Percentiles rank a stretch among this genome's conserved stretches.
These are phyloP conservation scores for Scutellaria galericulata DNA, from an alignment of 257 asterid genomes.

Conservation along the genomic window DNA sequence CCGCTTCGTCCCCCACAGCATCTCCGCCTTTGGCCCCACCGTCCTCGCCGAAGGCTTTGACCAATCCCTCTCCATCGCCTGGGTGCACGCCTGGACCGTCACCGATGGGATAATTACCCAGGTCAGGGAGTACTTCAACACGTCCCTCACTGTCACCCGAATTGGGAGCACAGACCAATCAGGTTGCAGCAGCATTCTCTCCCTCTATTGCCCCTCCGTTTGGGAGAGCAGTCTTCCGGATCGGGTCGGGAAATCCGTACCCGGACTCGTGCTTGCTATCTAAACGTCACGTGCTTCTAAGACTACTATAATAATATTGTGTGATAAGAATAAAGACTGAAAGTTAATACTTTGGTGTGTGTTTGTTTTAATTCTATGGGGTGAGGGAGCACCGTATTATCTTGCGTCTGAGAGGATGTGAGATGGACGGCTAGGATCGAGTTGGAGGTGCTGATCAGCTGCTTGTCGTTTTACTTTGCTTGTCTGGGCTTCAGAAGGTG, in stretches of 20 bases:
- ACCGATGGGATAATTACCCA: slow-evolving; percentile 94
- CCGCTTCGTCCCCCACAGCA: slow-evolving; percentile 67
- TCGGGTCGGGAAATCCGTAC: slow-evolving; percentile 87
- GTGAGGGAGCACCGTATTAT: slow-evolving; percentile 38
- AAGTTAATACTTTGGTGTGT: background rate
- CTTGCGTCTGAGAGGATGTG: slow-evolving; percentile 52
- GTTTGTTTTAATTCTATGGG: slow-evolving; percentile 36
- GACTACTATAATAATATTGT: background rate
- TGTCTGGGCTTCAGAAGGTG: slow-evolving; percentile 34
- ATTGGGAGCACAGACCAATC: slow-evolving; percentile 49
- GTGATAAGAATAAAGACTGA: slow-evolving; percentile 7
- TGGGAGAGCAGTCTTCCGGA: slow-evolving; percentile 86
- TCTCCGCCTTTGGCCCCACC: slow-evolving; percentile 76
- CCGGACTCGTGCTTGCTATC: slow-evolving; percentile 66
- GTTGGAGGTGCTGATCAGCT: slow-evolving; percentile 28
- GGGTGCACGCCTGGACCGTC: slow-evolving; percentile 99
- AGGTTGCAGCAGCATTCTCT: slow-evolving; percentile 41
- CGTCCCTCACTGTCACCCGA: slow-evolving; percentile 89
- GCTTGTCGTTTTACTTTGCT: slow-evolving; percentile 26
- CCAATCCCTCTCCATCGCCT: slow-evolving; percentile 60
- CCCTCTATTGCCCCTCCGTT: slow-evolving; percentile 71
- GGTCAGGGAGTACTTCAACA: slow-evolving; percentile 92
- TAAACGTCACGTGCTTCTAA: background rate
- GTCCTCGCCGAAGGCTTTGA: slow-evolving; percentile 91
- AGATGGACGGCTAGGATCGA: slow-evolving; percentile 39